Evolutionary conservation across 1,139 yeast species (phyloP), one percentile per base, ranked within the genome.

Genomic region (Yarrowia galli): DNA sequence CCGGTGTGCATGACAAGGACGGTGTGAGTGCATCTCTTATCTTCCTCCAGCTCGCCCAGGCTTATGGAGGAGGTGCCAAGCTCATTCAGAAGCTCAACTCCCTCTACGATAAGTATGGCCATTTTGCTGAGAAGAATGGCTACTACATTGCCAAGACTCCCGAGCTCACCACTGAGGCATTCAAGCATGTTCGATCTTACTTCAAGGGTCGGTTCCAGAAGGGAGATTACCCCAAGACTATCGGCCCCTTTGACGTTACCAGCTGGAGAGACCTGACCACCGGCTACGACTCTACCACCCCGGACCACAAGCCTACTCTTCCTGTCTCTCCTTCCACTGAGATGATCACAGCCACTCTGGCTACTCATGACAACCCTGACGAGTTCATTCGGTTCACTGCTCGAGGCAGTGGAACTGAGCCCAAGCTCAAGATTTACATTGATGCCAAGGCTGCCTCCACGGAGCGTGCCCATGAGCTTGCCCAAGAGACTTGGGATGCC

Each of bases 331-430:
- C 88, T 0, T 74, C 80, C 1, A 86, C 97, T 0, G 97, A 95
- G 73, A 95, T 95, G 98, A 89, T 95, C 70, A 92, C 98, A 0
- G 89, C 84, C 0, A 78, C 79, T 48, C 74, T 78, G 16, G 76
- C 74, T 3, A 73, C 74, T n/a, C 69, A 68, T 22, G 70, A 66
- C 4, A 64, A 68, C 1, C 69, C 71, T 1, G 73, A 71, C 3
- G 84, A 80, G 46, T 71, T 72, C 23, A 86, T 92, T 1, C 80
- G 97, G 53, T 89, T 93, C 75, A 93, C 98, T 0, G 87, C 91
- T 65, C 83, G 99, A 66, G 98, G 98, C 0, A 91, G 97, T 5
- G 99, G 99, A 12, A 95, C 99, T 0, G 99, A 95, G 76, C 98
- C 98, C 3, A 95, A 95, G 75, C 81, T 95, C 70, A 95, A 95